A percentile compares a stretch with the other conserved stretches of the same genome.
Conservation (phyloP, 768 basidiomycete species). For the Xanthoconium purpureum region DNA sequence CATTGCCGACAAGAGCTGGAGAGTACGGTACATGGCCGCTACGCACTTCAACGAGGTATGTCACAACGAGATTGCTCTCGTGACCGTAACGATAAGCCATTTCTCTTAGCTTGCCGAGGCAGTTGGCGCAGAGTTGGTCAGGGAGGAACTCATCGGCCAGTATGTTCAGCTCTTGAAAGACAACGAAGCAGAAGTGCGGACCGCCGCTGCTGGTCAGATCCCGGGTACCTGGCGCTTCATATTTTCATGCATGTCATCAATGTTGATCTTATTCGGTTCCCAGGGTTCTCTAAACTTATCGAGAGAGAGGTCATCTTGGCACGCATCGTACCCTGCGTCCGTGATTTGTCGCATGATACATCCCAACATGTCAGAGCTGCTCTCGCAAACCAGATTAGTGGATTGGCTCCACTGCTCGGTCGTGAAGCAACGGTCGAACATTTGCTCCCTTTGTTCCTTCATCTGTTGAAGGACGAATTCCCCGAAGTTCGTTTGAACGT, state of each 20-base stretch:
- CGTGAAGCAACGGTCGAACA: constrained; percentile 94
- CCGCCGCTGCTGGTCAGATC: constrained; percentile 93
- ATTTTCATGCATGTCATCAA: not conserved
- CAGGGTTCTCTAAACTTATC: constrained; percentile 91
- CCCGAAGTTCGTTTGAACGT: constrained; percentile 96
- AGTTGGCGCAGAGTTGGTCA: constrained; percentile 83
- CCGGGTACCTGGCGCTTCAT: constrained; percentile 59
- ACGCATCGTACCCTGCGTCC: constrained; percentile 91
- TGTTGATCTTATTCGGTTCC: constrained; percentile 8
- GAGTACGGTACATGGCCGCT: constrained; percentile 98
- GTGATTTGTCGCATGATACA: constrained; percentile 87
- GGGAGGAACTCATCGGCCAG: constrained; percentile 90
- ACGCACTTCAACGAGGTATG: constrained; percentile 92
- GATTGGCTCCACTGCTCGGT: constrained; percentile 90
- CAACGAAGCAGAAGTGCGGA: constrained; percentile 97
- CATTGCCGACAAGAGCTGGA: constrained; percentile 95
- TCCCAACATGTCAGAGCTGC: constrained; percentile 98
- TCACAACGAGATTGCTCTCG: not conserved
- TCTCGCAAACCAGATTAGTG: constrained; percentile 92
- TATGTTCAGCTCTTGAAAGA: constrained; percentile 95
- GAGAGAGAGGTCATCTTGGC: constrained; percentile 93
- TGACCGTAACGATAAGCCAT: not conserved
- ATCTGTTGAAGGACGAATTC: constrained; percentile 97
- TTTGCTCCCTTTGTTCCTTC: constrained; percentile 93
- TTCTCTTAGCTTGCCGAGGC: constrained; percentile 75